A percentile compares a stretch with the other conserved stretches of the same genome.
phyloP scores from a whole-genome alignment of 768 basidiomycete genomes.

The Podaxis mareebaensis region DNA sequence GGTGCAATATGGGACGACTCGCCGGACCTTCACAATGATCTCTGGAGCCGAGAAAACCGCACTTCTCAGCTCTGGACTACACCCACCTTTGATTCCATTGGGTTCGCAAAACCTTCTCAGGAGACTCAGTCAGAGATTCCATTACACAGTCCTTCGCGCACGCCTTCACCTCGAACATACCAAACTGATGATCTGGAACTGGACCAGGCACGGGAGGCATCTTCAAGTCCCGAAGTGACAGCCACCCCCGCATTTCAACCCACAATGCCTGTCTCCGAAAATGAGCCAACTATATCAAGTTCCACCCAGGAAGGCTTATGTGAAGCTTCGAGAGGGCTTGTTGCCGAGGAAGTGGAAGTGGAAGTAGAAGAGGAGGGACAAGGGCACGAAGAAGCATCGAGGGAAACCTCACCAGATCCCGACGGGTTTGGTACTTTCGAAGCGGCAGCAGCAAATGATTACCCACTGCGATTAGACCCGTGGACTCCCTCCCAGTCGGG shows the following conservation, averaged over 20 bases:
- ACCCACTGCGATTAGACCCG: slow-evolving; percentile 25
- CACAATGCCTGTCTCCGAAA: not conserved
- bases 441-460: slow-evolving; percentile 24
- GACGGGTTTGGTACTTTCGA: slow-evolving; percentile 61
- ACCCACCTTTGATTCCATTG: slow-evolving; percentile 12
- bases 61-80: slow-evolving; percentile 3
- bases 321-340: not conserved
- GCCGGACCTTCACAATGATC: slow-evolving; percentile 9
- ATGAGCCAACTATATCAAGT: not conserved
- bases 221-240: not conserved
- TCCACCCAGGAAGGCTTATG: not conserved
- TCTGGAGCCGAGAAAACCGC: slow-evolving; percentile 14
- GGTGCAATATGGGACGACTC: slow-evolving; percentile 14
- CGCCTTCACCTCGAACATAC: not conserved
- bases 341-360: not conserved
- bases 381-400: not conserved
- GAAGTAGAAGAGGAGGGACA: not conserved
- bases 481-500: slow-evolving; percentile 35
- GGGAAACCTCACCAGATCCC: slow-evolving; percentile 36
- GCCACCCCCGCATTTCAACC: not conserved
- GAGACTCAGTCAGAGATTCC: not conserved
- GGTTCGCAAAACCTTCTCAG: slow-evolving; percentile 9
- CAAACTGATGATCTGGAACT: not conserved
- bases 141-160: not conserved
- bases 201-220: not conserved